Conservation (phyloP, 768 basidiomycete species). For the Termitomyces sp. region DNA sequence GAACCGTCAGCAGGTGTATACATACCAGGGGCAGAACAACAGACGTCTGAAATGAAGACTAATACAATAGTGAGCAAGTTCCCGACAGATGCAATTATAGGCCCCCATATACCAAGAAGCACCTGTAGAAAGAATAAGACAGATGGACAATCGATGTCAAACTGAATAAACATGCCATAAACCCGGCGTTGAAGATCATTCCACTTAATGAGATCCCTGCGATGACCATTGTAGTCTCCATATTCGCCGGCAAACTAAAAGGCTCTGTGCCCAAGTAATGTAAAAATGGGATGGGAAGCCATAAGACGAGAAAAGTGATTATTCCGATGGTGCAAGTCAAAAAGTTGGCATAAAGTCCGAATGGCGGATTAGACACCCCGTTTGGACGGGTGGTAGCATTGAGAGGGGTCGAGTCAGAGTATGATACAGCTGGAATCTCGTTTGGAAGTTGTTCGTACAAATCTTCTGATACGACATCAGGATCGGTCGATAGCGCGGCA, state of each 20-base stretch:
- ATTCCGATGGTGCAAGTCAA: slow-evolving; percentile 79
- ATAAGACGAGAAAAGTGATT: slow-evolving; percentile 65
- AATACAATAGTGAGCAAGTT: slow-evolving; percentile 93
- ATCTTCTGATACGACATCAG: slow-evolving; percentile 38
- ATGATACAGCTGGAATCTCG: slow-evolving; percentile 13
- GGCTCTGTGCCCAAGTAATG: slow-evolving; percentile 59
- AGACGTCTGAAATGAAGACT: slow-evolving; percentile 73
- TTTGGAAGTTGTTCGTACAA: slow-evolving; percentile 42
- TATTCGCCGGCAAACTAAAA: slow-evolving; percentile 59
- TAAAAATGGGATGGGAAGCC: slow-evolving; percentile 75
- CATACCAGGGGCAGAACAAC: slow-evolving; percentile 12
- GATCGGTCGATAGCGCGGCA: slow-evolving; percentile 63
- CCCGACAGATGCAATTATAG: slow-evolving; percentile 83
- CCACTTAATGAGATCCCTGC: slow-evolving; percentile 66
- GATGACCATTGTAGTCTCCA: slow-evolving; percentile 44
- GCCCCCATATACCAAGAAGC: slow-evolving; percentile 82
- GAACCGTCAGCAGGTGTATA: not conserved
- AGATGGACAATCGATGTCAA: not conserved
- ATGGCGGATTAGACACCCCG: slow-evolving; percentile 57
- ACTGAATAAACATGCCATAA: slow-evolving; percentile 55
- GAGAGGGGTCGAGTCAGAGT: slow-evolving; percentile 5
- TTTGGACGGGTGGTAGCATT: slow-evolving; percentile 16
- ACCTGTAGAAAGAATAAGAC: slow-evolving; percentile 38
- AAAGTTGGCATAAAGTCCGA: slow-evolving; percentile 81
- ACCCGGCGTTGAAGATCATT: slow-evolving; percentile 76